Percentiles rank a stretch among this genome's conserved stretches.
Conservation (phyloP, 2,329 filamentous ascomycete genomes). For the Aspergillus novoparasiticus region DNA sequence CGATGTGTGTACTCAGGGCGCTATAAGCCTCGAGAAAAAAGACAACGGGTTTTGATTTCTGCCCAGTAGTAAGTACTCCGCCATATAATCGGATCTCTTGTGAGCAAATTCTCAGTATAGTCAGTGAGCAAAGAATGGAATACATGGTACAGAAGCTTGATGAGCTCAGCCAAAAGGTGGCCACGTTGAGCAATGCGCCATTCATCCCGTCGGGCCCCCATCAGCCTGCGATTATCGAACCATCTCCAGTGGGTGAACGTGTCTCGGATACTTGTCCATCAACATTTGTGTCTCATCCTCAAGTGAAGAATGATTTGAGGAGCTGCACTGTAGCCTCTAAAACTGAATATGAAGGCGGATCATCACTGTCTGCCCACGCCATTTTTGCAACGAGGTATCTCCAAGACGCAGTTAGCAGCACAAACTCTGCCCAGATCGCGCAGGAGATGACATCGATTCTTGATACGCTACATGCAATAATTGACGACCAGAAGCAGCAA, state of each 20-base stretch:
- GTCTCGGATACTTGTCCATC: neutral
- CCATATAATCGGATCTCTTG: neutral
- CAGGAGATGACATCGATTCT: slow-evolving; percentile 2
- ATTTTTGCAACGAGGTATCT: slow-evolving; percentile 8
- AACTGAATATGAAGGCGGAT: slow-evolving; percentile 9
- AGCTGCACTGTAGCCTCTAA: neutral
- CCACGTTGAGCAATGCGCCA: slow-evolving; percentile 3
- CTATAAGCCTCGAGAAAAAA: slow-evolving; percentile 11
- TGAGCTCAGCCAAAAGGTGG: slow-evolving; percentile 8
- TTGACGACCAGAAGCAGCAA: slow-evolving; percentile 10
- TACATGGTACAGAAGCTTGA: slow-evolving; percentile 17
- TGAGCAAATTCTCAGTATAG: neutral
- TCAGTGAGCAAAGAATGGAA: slow-evolving; percentile 13
- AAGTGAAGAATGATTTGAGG: neutral
- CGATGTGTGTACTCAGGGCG: slow-evolving; percentile 11
- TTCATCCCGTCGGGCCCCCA: neutral
- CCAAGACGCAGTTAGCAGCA: slow-evolving; percentile 8
- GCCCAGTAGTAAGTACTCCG: slow-evolving; percentile 13
- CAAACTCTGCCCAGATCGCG: neutral
- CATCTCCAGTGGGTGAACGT: neutral
- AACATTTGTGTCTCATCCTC: neutral
- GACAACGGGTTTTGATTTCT: slow-evolving; percentile 16
- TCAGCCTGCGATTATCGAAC: neutral
- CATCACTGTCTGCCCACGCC: slow-evolving; percentile 9
- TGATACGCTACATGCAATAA: neutral